Percentiles rank a stretch among this genome's conserved stretches.
Conservation (phyloP, 176 grass and related monocot genomes). For the Raddia guianensis region DNA sequence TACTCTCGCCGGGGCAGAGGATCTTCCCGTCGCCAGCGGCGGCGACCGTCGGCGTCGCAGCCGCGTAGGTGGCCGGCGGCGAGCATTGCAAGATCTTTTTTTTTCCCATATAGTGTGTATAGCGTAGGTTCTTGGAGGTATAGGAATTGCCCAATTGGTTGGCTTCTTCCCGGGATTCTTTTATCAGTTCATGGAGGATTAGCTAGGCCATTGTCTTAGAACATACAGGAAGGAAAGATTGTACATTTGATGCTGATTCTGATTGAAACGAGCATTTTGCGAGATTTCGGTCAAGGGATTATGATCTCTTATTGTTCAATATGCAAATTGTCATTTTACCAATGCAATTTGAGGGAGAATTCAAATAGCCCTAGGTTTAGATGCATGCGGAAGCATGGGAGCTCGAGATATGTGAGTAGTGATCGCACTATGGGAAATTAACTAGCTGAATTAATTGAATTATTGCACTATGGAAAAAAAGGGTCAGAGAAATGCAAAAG, state of each 20-base stretch:
- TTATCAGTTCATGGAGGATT: no score
- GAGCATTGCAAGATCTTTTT: background rate
- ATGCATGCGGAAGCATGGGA: no score
- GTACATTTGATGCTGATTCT: background rate
- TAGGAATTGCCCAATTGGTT: no score
- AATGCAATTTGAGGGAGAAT: no score
- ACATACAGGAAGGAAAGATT: background rate
- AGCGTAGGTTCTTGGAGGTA: background rate
- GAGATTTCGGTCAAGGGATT: background rate
- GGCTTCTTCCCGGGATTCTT: background rate
- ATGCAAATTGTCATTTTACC: no score
- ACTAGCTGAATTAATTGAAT: no score
- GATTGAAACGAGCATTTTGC: background rate
- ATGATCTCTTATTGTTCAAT: no score
- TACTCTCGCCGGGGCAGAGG: constrained; percentile 46
- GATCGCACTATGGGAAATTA: no score
- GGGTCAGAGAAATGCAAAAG: no score
- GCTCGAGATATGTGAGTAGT: no score
- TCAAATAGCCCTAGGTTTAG: no score
- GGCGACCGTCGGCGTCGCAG: background rate
- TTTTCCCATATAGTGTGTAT: background rate
- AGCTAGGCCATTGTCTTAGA: background rate
- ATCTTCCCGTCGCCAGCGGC: background rate
- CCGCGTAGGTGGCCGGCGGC: background rate
- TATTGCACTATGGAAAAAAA: no score